Evolutionary conservation across 768 basidiomycete species (phyloP).

Genomic region (Collybia sp.): DNA sequence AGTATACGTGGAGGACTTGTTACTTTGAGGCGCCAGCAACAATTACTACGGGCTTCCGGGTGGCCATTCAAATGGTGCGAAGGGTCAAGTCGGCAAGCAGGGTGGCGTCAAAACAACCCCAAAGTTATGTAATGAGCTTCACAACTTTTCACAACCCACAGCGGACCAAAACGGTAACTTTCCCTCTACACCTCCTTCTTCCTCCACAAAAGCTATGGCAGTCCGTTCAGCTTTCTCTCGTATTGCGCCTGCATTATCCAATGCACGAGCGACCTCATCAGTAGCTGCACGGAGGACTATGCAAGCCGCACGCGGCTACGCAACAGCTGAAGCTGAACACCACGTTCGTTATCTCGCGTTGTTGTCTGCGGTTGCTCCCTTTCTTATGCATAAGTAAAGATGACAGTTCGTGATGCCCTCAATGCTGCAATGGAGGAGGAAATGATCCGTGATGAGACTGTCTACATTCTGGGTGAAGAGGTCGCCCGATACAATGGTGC

Average conservation of each 20-base stretch:
- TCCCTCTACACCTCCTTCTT: conserved; percentile 15
- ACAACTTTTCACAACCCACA: neutral
- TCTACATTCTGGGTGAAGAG: conserved; percentile 96
- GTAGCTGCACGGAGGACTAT: conserved; percentile 35
- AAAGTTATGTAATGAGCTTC: conserved; percentile 1
- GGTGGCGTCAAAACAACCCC: neutral
- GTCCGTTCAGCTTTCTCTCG: conserved; percentile 62
- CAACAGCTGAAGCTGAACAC: conserved; percentile 48
- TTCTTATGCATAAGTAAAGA: conserved; percentile 37
- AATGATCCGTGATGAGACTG: conserved; percentile 92
- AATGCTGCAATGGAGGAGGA: conserved; percentile 99
- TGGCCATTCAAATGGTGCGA: conserved; percentile 11
- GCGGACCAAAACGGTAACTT: neutral
- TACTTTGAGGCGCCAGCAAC: conserved; percentile 87
- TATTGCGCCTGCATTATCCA: conserved; percentile 53
- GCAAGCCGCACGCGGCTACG: conserved; percentile 53
- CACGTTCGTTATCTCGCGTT: conserved; percentile 25
- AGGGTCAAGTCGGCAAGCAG: too few species aligned
- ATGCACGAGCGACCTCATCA: conserved; percentile 41
- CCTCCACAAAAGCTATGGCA: conserved; percentile 44
- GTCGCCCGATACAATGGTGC: conserved; percentile 98
- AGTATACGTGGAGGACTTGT: conserved; percentile 2
- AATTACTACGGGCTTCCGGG: conserved; percentile 54
- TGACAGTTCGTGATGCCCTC: conserved; percentile 98
- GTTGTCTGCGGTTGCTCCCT: conserved; percentile 8